Evolutionary conservation across 2,329 filamentous ascomycete species (phyloP).

Genomic region (Monascus ruber): DNA sequence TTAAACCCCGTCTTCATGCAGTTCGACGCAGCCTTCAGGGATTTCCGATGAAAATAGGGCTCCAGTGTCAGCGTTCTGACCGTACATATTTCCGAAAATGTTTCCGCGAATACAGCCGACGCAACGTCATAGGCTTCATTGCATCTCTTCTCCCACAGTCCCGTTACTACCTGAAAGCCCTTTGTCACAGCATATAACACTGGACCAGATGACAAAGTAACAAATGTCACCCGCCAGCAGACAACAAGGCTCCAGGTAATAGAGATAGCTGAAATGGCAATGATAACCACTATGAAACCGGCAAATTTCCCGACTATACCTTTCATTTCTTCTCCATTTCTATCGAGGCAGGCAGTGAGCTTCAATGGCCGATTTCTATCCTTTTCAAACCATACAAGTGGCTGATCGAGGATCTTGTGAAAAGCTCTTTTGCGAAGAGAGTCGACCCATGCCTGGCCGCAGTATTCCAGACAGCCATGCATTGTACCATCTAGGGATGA

Average conservation of each 20-base stretch:
- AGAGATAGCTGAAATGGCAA: slow-evolving; percentile 56
- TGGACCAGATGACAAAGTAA: slow-evolving; percentile 58
- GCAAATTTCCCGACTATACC: slow-evolving; percentile 70
- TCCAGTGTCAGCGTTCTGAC: slow-evolving; percentile 68
- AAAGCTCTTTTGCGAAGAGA: slow-evolving; percentile 57
- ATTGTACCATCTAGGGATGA: slow-evolving; percentile 53
- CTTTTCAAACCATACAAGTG: slow-evolving; percentile 65
- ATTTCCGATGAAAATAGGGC: slow-evolving; percentile 54
- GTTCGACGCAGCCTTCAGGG: slow-evolving; percentile 39
- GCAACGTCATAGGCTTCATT: slow-evolving; percentile 52
- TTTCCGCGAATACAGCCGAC: slow-evolving; percentile 58
- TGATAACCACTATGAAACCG: slow-evolving; percentile 55
- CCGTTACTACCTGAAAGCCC: slow-evolving; percentile 53
- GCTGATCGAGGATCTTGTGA: slow-evolving; percentile 60
- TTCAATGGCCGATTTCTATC: slow-evolving; percentile 51
- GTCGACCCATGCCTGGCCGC: slow-evolving; percentile 68
- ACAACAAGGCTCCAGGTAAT: slow-evolving; percentile 62
- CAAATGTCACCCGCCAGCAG: slow-evolving; percentile 71
- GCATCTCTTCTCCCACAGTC: slow-evolving; percentile 59
- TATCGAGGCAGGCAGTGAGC: slow-evolving; percentile 63
- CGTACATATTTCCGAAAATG: slow-evolving; percentile 66
- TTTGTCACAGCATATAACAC: slow-evolving; percentile 56
- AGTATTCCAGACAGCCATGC: slow-evolving; percentile 60
- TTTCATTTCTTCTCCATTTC: slow-evolving; percentile 77
- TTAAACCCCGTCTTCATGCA: slow-evolving; percentile 53